Conservation (phyloP, 108 stramenopile genomes). For the Cyclostephanos tholiformis region DNA sequence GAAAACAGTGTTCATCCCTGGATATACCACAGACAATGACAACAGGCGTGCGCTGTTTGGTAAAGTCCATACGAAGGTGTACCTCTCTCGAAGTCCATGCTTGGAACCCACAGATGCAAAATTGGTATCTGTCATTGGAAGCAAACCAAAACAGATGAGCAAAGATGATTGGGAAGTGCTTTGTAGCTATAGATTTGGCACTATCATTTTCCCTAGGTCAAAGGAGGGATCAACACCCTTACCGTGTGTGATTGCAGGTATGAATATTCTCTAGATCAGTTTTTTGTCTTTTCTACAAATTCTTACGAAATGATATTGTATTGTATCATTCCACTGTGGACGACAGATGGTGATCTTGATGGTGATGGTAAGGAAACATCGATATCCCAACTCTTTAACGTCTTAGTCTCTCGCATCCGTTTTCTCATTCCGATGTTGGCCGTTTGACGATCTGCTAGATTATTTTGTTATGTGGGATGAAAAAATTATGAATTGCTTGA, state of each 20-base stretch:
- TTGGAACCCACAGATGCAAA: constrained; percentile 39
- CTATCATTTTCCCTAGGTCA: constrained; percentile 37
- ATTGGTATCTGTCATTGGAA: constrained; percentile 27
- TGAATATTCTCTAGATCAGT: neutral
- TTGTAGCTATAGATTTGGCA: constrained; percentile 41
- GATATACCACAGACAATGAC: constrained; percentile 9
- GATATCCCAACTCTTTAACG: neutral
- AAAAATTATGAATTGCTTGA: constrained; percentile 18
- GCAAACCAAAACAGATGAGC: constrained; percentile 37
- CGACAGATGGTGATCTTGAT: constrained; percentile 46
- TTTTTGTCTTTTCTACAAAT: neutral
- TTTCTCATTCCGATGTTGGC: neutral
- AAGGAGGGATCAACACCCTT: neutral
- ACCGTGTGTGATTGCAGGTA: constrained; percentile 18
- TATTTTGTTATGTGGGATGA: constrained; percentile 42
- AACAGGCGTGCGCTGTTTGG: constrained; percentile 19
- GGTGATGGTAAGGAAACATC: constrained; percentile 28
- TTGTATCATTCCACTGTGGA: neutral
- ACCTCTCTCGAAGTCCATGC: constrained; percentile 28
- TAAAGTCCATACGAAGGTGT: constrained; percentile 5
- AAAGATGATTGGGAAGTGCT: constrained; percentile 26
- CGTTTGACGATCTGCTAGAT: constrained; percentile 3
- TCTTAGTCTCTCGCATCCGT: neutral
- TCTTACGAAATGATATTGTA: neutral
- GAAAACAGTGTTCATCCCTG: constrained; percentile 20